These are phyloP conservation scores for Pseudogymnoascus sp. DNA, from an alignment of 2,329 filamentous ascomycete genomes.

Conservation along the genomic window DNA sequence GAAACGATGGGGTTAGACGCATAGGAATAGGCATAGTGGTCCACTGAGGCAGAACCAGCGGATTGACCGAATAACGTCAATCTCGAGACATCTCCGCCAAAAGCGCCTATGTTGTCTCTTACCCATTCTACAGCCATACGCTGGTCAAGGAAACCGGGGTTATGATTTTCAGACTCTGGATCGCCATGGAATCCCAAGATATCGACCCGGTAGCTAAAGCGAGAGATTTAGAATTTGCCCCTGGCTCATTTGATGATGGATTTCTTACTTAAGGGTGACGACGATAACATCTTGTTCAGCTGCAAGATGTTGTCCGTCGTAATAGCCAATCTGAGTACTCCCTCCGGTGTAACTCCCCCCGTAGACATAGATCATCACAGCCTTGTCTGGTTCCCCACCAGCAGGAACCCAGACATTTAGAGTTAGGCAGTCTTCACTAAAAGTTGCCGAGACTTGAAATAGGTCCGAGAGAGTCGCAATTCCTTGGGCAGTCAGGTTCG, in stretches of 20 bases:
- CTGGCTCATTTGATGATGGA: neutral
- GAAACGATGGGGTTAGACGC: conserved; percentile 19
- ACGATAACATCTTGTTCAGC: conserved; percentile 24
- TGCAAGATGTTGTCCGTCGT: conserved; percentile 40
- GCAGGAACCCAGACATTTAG: conserved; percentile 33
- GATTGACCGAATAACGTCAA: conserved; percentile 55
- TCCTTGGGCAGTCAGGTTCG: conserved; percentile 24
- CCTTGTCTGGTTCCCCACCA: conserved; percentile 30
- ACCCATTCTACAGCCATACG: conserved; percentile 34
- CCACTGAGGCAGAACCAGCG: conserved; percentile 52
- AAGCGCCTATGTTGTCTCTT: conserved; percentile 32
- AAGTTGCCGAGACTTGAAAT: neutral
- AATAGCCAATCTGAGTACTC: conserved; percentile 35
- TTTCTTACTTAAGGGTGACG: conserved; percentile 27
- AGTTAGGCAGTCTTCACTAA: conserved; percentile 33
- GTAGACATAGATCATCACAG: conserved; percentile 42
- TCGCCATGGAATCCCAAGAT: conserved; percentile 33
- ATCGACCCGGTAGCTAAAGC: conserved; percentile 27
- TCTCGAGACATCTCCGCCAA: conserved; percentile 35
- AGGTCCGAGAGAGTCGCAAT: conserved; percentile 15
- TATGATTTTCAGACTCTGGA: conserved; percentile 13
- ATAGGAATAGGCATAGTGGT: conserved; percentile 23
- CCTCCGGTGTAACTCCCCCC: conserved; percentile 39
- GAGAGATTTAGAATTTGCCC: neutral
- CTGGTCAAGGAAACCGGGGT: conserved; percentile 21